phyloP scores from a whole-genome alignment of 2,329 filamentous ascomycete genomes.

The Salinomyces thailandicus region DNA sequence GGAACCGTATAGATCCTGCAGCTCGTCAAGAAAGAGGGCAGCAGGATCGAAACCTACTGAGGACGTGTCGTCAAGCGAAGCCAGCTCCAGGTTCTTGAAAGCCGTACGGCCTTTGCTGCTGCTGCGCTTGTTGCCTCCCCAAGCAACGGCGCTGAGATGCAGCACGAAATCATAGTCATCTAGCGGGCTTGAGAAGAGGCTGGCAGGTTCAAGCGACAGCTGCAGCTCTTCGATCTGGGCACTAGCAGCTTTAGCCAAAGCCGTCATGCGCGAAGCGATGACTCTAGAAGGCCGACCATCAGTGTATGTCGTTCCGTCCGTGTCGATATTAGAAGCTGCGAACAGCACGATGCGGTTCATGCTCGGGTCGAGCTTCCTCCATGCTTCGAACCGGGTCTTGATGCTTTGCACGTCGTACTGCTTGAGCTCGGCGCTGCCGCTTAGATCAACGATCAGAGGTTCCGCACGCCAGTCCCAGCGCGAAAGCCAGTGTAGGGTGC shows the following conservation, averaged over 20 bases:
- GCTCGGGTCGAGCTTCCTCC: conserved; percentile 77
- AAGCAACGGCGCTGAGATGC: conserved; percentile 43
- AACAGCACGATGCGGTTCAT: conserved; percentile 79
- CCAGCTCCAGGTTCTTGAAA: conserved; percentile 72
- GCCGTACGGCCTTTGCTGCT: conserved; percentile 37
- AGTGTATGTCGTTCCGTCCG: conserved; percentile 71
- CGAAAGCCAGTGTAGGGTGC: conserved; percentile 67
- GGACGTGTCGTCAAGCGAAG: conserved; percentile 33
- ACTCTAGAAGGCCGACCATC: conserved; percentile 66
- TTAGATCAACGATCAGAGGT: conserved; percentile 68
- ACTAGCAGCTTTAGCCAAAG: conserved; percentile 66
- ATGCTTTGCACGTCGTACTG: conserved; percentile 52
- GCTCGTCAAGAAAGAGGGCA: conserved; percentile 53
- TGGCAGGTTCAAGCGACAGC: conserved; percentile 34
- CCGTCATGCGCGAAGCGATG: conserved; percentile 71
- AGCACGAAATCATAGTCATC: conserved; percentile 81
- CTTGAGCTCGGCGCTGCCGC: conserved; percentile 42
- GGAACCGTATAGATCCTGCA: conserved; percentile 56
- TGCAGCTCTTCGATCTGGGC: conserved; percentile 36
- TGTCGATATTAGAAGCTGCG: conserved; percentile 67
- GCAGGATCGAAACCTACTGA: conserved; percentile 51
- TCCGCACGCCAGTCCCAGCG: conserved; percentile 87
- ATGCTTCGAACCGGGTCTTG: conserved; percentile 63
- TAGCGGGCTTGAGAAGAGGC: conserved; percentile 63
- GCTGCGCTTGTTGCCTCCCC: conserved; percentile 25